phyloP scores from a whole-genome alignment of 2,329 filamentous ascomycete species.

The Diplodia intermedia region DNA sequence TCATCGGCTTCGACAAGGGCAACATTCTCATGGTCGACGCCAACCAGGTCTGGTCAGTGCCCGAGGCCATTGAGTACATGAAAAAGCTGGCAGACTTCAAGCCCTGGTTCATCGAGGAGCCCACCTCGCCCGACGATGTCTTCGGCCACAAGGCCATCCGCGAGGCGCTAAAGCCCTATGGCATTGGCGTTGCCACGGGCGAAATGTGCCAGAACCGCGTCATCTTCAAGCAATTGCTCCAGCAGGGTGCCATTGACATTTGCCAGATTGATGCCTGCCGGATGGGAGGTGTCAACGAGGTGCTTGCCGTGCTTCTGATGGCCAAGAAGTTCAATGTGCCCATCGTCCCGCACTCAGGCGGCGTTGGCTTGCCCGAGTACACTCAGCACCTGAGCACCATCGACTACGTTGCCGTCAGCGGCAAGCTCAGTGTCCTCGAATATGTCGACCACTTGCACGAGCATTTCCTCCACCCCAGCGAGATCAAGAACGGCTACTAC shows the following conservation, averaged over 20 bases:
- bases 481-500: slow-evolving; percentile 86
- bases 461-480: slow-evolving; percentile 83
- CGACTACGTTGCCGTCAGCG: slow-evolving; percentile 86
- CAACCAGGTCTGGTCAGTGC: slow-evolving; percentile 91
- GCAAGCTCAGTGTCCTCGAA: slow-evolving; percentile 82
- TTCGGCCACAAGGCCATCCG: slow-evolving; percentile 86
- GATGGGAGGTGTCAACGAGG: slow-evolving; percentile 89
- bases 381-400: slow-evolving; percentile 92
- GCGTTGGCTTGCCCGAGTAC: slow-evolving; percentile 90
- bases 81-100: slow-evolving; percentile 79
- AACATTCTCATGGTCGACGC: slow-evolving; percentile 93
- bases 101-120: slow-evolving; percentile 95
- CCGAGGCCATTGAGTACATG: slow-evolving; percentile 89
- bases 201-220: slow-evolving; percentile 97
- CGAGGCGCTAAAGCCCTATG: slow-evolving; percentile 75
- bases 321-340: slow-evolving; percentile 80
- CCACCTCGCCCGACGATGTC: slow-evolving; percentile 87
- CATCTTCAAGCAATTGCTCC: slow-evolving; percentile 90
- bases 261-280: slow-evolving; percentile 92
- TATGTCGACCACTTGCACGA: slow-evolving; percentile 94
- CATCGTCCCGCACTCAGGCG: slow-evolving; percentile 87
- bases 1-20: slow-evolving; percentile 81
- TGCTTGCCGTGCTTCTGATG: slow-evolving; percentile 86
- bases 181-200: slow-evolving; percentile 85
- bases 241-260: slow-evolving; percentile 80